Base-by-base conservation (phyloP, 2,329 filamentous ascomycete genomes). In the Xylariaceae sp. region DNA sequence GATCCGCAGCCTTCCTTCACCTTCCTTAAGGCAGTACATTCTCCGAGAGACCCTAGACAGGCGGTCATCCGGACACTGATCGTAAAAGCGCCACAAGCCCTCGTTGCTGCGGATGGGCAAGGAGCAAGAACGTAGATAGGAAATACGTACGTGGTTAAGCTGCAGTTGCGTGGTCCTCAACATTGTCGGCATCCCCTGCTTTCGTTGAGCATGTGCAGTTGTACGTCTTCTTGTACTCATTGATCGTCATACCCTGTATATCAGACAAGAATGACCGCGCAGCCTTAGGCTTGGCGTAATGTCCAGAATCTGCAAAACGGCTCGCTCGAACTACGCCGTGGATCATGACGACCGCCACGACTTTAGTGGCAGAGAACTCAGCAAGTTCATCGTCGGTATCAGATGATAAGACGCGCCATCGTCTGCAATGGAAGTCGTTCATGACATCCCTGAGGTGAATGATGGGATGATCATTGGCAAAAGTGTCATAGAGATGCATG, bases 401-500 rank as follows among this genome's bases (percentile, higher is more conserved):
- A 38, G 76, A 73, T 11, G 76, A 72, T 56, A 81, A 73, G 45
- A 86, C 66, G 9, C 83, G 76, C 76, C 79, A 83, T 5, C 28
- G 12, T 3, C 47, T 55, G 68, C 93, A 97, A 28, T 78, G 81
- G 54, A 90, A 85, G 11, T 82, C 77, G 11, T 78, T 75, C 54
- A 97, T 74, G 54, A 82, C 75, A 42, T 83, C 82, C 39, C 82
- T 75, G 0, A 96, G 76, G 40, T 82, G 82, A 0, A 89, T 96
- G 4, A 89, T 87, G 0, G 93, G 93, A 60, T 97, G 92, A 33
- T 88, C 88, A 62, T 87, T 90, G 1, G 90, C 91, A 67, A 89
- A 97, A 0, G 82, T 83, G 68, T 97, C 91, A 69, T 96, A 97
- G 38, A 94, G 79, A 3, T 78, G 75, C 85, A 97, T 96, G 69